Percentiles rank a stretch among this genome's conserved stretches.
Conservation (phyloP, 768 basidiomycete genomes). For the Phanerochaete sordida region DNA sequence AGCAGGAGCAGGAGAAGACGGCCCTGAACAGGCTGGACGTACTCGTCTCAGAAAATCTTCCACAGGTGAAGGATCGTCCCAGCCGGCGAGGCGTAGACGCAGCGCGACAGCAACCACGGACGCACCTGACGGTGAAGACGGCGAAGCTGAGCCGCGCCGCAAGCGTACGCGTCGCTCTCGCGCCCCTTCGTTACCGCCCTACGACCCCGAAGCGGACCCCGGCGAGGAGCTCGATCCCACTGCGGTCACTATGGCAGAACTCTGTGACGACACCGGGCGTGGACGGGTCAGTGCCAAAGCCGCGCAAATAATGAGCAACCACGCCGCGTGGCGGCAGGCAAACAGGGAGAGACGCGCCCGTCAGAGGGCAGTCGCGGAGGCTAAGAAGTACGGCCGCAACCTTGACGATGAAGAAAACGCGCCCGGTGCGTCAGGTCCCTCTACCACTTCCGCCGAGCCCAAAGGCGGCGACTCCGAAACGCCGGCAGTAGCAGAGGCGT, state of each 20-base stretch:
- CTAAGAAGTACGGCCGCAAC: slow-evolving; percentile 68
- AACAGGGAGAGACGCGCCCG: slow-evolving; percentile 64
- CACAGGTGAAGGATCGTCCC: not conserved
- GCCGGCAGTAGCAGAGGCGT: not conserved
- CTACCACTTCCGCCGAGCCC: not conserved
- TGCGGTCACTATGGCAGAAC: slow-evolving; percentile 72
- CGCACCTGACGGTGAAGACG: not conserved
- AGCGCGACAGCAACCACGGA: not conserved
- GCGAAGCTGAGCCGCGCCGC: slow-evolving; percentile 16
- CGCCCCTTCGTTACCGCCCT: slow-evolving; percentile 50
- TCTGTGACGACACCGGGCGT: slow-evolving; percentile 75
- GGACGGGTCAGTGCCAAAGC: slow-evolving; percentile 81
- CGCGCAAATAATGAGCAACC: slow-evolving; percentile 64
- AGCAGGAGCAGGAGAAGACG: not conserved
- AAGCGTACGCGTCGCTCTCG: slow-evolving; percentile 28
- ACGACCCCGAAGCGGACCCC: slow-evolving; percentile 57
- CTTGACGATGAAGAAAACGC: slow-evolving; percentile 43
- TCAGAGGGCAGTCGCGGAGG: slow-evolving; percentile 62
- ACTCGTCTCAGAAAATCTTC: not conserved
- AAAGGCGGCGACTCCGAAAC: not conserved
- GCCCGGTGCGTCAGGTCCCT: not conserved
- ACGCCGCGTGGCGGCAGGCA: slow-evolving; percentile 66
- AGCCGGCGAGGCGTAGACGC: not conserved
- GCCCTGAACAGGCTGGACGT: not conserved
- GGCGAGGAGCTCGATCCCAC: slow-evolving; percentile 84